These are phyloP conservation scores for Chrysopogon serrulatus DNA, from an alignment of 176 grass and related monocot species.

Conservation along the genomic window DNA sequence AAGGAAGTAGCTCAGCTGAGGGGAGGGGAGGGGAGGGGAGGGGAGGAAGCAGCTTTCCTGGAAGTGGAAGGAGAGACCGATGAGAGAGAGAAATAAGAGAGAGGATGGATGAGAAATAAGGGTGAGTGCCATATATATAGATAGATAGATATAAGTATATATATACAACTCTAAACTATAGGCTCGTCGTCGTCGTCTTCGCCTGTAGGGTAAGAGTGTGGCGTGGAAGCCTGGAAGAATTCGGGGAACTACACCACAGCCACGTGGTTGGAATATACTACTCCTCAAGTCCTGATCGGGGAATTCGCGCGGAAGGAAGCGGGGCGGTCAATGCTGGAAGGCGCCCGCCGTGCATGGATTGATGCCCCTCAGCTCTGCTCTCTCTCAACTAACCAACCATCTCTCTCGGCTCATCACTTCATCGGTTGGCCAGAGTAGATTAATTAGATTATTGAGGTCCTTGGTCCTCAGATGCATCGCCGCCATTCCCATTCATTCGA, in stretches of 20 bases:
- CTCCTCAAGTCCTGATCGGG: no score
- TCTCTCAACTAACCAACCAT: no score
- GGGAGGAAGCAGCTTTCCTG: no score
- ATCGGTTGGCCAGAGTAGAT: background rate
- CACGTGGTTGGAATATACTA: slow-evolving; percentile 16
- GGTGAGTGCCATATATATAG: no score
- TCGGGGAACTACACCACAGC: no score
- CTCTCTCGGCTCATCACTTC: background rate
- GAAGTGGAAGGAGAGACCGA: background rate
- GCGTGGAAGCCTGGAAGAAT: background rate
- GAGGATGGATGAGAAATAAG: no score
- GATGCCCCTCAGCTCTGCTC: no score
- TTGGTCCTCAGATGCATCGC: background rate
- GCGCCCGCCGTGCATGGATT: background rate
- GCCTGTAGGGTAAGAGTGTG: no score
- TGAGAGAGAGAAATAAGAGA: no score
- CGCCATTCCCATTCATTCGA: background rate
- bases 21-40: no score
- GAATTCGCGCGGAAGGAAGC: background rate
- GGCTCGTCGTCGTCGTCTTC: no score
- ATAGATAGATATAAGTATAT: no score
- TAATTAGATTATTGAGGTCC: background rate
- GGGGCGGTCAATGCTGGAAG: slow-evolving; percentile 16
- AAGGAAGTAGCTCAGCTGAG: background rate
- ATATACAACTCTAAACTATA: background rate